Base-by-base conservation (phyloP, 768 basidiomycete genomes). In the Boletus fagicola region DNA sequence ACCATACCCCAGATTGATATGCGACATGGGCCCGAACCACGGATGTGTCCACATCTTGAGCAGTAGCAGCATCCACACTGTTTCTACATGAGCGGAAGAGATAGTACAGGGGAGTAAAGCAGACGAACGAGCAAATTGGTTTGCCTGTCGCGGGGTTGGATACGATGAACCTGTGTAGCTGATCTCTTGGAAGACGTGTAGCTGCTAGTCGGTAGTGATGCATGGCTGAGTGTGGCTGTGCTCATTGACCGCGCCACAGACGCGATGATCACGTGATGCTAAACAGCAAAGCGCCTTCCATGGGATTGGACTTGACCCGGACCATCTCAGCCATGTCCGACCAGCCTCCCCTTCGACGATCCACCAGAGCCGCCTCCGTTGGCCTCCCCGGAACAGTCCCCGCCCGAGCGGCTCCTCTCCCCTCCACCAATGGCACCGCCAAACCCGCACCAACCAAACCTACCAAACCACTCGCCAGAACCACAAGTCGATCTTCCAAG, bases 1-100 rank as follows among this genome's bases (percentile, higher is more conserved):
- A 90, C 92, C 92, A 93, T 38, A 80, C 68, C 2, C 90, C 91
- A 1, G 84, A 83, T 42, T 81, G 72, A 67, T 86, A 92, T 5
- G 72, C 77, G 5, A 72, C 66, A 49, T 92, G 81, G 0, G 89
- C 88, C 31, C 74, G 72, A 50, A 67, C 55, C 0, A 92, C 82
- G 0, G 84, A 76, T 7, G 69, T 59, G 20, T 76, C 68, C 8
- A 90, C 85, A 53, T 83, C 80, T 8, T 77, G 69, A 3, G 75
- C 63, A 0, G 82, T 81, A 1, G 87, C 76, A 42, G 80, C 78
- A 1, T 74, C 70, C 35, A 92, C 80, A 22, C 89, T 90, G 46
- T 22, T 26, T 44, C 5, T 15, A 36, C 33, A 47, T 53, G 57
- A 56, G 45, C 49, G 28, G 10, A 13, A n/a, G 39, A 13, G 50